Evolutionary conservation across 768 basidiomycete species (phyloP), one percentile per base, ranked within the genome.

Genomic region (Amanita brunnescens): DNA sequence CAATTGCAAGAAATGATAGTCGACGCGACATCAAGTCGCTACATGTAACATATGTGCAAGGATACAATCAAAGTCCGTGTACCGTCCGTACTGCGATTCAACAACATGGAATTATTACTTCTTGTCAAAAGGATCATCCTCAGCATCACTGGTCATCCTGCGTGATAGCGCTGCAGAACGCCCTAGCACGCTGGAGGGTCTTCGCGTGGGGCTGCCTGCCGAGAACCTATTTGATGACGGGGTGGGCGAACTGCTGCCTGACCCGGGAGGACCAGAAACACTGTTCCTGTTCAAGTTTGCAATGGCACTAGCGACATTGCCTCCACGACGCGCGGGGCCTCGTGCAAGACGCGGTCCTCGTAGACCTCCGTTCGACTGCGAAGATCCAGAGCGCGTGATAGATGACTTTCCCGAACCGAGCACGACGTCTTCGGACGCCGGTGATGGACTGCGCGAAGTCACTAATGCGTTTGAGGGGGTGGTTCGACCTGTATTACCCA

Each of bases 101-200:
- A 38, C 26, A 26, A 39, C 7, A 30, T 14, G 16, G 13, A 26
- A 16, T 23, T 26, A 54, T 59, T 55, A 67, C 53, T 66, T 68
- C 53, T 55, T 66, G 60, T 66, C 76, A 21, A 85, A 71, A 52
- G 85, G 69, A 57, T 85, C 79, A 55, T 89, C 88, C 62, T 91
- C 88, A 32, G 87, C 87, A 60, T 90, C 87, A 61, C 85, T 87
- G 37, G 83, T 85, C 83, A 86, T 88, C 64, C 86, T 76, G 61
- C 86, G 77, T 48, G 85, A 82, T 49, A 83, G 73, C 26, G 75
- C 72, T 33, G 74, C 70, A 26, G 70, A 66, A 55, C 77, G 68
- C n/a, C 78, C 76, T 5, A 77, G 60, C 33, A 76, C 70, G 55
- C 72, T 79, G 41, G 71, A 72, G 14, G 75, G 72, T 49, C 70